These are phyloP conservation scores for Favolaschia claudopus DNA, from an alignment of 768 basidiomycete species.

Conservation along the genomic window DNA sequence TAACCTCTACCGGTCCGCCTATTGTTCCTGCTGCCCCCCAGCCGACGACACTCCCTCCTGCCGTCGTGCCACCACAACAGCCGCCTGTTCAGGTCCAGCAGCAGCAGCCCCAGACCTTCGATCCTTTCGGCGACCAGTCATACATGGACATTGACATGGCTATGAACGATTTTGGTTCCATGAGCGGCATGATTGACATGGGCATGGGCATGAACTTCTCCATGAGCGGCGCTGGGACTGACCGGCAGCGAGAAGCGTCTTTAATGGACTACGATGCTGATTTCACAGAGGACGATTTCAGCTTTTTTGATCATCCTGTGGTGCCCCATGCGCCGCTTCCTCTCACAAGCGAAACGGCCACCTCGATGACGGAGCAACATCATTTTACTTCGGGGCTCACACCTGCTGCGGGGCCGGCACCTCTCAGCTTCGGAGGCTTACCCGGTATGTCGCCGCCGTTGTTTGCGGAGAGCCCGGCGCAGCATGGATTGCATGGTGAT, in stretches of 20 bases:
- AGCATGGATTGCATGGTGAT: conserved; percentile 4
- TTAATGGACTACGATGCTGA: conserved; percentile 62
- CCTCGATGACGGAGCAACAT: conserved; percentile 12
- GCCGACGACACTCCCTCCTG: conserved; percentile 21
- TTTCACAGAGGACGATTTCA: conserved; percentile 90
- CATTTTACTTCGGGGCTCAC: conserved; percentile 35
- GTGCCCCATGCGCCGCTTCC: conserved; percentile 4
- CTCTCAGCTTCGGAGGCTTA: conserved; percentile 36
- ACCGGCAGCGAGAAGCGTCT: conserved; percentile 12
- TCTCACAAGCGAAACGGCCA: conserved; percentile 13
- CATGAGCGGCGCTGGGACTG: conserved; percentile 6
- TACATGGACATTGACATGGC: conserved; percentile 60
- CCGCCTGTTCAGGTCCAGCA: conserved; percentile 24
- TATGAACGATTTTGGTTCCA: conserved; percentile 51
- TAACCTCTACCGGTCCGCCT: conserved; percentile 22
- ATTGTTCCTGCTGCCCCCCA: conserved; percentile 6
- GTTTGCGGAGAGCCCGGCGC: conserved; percentile 32
- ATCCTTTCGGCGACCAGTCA: conserved; percentile 49
- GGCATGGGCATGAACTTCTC: conserved; percentile 37
- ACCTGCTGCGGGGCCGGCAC: conserved; percentile 40
- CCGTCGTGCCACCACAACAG: conserved; percentile 28
- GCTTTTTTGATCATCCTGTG: conserved; percentile 79
- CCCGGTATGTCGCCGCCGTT: conserved; percentile 32
- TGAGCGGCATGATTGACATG: conserved; percentile 34
- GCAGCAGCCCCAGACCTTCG: conserved; percentile 37